Evolutionary conservation across 768 basidiomycete genomes (phyloP).

Genomic region (Lentinula raphanica): DNA sequence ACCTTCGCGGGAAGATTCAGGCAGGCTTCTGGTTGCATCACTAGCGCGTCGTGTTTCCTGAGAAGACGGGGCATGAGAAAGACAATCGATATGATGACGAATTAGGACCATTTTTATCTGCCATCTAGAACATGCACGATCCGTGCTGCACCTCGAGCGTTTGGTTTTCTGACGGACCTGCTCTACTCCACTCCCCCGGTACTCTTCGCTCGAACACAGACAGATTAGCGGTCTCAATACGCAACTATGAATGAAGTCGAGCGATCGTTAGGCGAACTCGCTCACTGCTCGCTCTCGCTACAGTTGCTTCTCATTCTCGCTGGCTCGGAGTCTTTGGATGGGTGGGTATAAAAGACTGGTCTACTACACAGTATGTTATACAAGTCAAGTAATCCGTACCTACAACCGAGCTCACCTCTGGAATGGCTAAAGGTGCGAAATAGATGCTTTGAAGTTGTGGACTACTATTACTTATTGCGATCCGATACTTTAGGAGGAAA

Average conservation of each 20-base stretch:
- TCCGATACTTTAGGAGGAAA: slow-evolving; percentile 18
- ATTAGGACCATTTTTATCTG: not conserved
- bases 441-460: not conserved
- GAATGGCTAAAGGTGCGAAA: slow-evolving; percentile 19
- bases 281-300: not conserved
- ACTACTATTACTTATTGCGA: not conserved
- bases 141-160: not conserved
- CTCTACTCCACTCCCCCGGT: not conserved
- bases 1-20: not conserved
- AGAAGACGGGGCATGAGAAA: not conserved
- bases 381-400: not conserved
- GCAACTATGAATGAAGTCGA: slow-evolving; percentile 6
- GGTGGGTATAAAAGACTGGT: not conserved
- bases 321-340: not conserved
- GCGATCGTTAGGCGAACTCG: not conserved
- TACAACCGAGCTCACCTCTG: not conserved
- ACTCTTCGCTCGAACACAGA: not conserved
- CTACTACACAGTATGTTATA: not conserved
- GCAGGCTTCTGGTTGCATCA: not conserved
- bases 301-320: not conserved
- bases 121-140: not conserved
- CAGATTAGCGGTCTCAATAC: not conserved
- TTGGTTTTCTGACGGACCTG: not conserved
- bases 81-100: not conserved
- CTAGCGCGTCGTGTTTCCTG: not conserved